phyloP scores from a whole-genome alignment of 768 basidiomycete genomes.

The Naematelia aurantialba region DNA sequence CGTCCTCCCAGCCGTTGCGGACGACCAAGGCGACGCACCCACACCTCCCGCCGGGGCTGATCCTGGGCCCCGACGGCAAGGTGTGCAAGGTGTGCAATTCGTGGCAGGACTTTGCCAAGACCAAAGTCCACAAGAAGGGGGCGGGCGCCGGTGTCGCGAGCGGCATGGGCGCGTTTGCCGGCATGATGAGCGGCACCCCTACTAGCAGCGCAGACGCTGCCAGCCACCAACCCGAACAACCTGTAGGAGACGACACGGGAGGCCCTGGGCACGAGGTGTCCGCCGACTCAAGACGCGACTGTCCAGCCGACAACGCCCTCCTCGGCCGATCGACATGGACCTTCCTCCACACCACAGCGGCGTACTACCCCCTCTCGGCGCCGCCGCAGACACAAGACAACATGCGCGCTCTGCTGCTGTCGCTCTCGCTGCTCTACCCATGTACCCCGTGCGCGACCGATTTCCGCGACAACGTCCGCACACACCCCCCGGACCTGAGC shows the following conservation, averaged over 20 bases:
- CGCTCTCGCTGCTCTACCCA: constrained; percentile 80
- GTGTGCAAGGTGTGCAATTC: constrained; percentile 79
- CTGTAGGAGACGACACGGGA: too few relatives aligned
- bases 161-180: constrained; percentile 29
- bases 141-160: constrained; percentile 2
- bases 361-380: constrained; percentile 87
- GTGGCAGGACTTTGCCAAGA: constrained; percentile 41
- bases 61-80: constrained; percentile 88
- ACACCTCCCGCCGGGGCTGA: constrained; percentile 69
- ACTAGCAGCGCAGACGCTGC: too few relatives aligned
- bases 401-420: constrained; percentile 74
- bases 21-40: constrained; percentile 47
- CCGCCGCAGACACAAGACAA: constrained; percentile 69
- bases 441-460: constrained; percentile 81
- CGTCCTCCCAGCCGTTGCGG: constrained; percentile 12
- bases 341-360: constrained; percentile 90
- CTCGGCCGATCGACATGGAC: constrained; percentile 94
- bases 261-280: not conserved
- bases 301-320: constrained; percentile 84
- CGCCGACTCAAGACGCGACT: constrained; percentile 58
- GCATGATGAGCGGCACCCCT: constrained; percentile 34
- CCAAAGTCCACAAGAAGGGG: constrained; percentile 28
- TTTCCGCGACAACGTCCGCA: constrained; percentile 66
- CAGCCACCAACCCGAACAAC: too few relatives aligned
- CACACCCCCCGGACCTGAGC: constrained; percentile 72